Conservation (phyloP, 2,329 filamentous ascomycete genomes). For the Monosporascus ibericus region DNA sequence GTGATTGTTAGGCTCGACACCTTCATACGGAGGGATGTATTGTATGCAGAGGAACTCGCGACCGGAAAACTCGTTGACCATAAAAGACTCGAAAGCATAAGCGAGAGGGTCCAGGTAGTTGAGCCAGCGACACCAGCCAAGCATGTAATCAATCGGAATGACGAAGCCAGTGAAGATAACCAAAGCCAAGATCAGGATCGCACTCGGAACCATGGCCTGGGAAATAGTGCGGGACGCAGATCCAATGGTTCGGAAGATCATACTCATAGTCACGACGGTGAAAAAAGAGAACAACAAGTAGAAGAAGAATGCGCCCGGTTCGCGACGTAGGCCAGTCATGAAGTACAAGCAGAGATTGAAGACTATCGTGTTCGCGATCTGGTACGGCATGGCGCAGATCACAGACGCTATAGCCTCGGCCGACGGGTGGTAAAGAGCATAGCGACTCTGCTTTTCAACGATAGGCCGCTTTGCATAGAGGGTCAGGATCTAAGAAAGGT, state of each 20-base stretch:
- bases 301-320: slow-evolving; percentile 75
- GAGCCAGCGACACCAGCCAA: slow-evolving; percentile 77
- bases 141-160: slow-evolving; percentile 62
- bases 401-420: slow-evolving; percentile 85
- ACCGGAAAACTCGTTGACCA: slow-evolving; percentile 75
- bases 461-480: slow-evolving; percentile 86
- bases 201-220: slow-evolving; percentile 55
- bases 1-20: slow-evolving; percentile 31
- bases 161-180: slow-evolving; percentile 68
- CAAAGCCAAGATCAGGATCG: slow-evolving; percentile 57
- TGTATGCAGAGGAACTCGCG: slow-evolving; percentile 50
- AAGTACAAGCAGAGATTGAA: slow-evolving; percentile 86
- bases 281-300: slow-evolving; percentile 72
- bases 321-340: slow-evolving; percentile 73
- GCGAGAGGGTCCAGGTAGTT: slow-evolving; percentile 74
- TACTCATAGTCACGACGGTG: slow-evolving; percentile 73
- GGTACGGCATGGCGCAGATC: slow-evolving; percentile 80
- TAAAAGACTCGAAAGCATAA: slow-evolving; percentile 74
- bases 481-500: slow-evolving; percentile 58
- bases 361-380: slow-evolving; percentile 63
- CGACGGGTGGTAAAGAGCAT: slow-evolving; percentile 84
- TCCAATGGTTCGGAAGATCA: slow-evolving; percentile 80
- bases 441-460: slow-evolving; percentile 82
- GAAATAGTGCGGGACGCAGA: slow-evolving; percentile 66
- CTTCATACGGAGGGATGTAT: slow-evolving; percentile 34